Conservation (phyloP, 495 filamentous ascomycete species). For the Aspergillus indologenus region DNA sequence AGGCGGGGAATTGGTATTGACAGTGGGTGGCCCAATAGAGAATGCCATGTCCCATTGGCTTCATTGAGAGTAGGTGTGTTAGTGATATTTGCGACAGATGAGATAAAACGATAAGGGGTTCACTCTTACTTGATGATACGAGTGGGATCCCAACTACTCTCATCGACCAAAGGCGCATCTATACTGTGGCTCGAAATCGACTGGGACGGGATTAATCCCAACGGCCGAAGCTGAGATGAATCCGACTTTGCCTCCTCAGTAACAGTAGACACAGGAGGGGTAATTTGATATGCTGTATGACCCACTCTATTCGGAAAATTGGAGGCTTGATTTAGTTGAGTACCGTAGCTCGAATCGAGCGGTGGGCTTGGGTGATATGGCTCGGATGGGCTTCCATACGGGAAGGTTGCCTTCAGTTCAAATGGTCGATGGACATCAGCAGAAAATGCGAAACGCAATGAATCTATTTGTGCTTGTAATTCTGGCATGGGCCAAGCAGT, state of each 20-base stretch:
- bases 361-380: constrained; percentile 61
- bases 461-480: constrained; percentile 86
- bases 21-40: constrained; percentile 56
- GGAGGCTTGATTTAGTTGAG: constrained; percentile 33
- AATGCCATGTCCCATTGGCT: constrained; percentile 94
- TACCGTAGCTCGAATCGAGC: constrained; percentile 44
- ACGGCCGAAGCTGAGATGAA: constrained; percentile 72
- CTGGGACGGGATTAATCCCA: constrained; percentile 66
- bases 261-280: constrained; percentile 76
- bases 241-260: constrained; percentile 76
- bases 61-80: constrained; percentile 17
- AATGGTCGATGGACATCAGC: constrained; percentile 83
- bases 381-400: constrained; percentile 77
- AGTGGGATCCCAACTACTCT: constrained; percentile 83
- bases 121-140: constrained; percentile 84
- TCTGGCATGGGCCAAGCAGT: constrained; percentile 87
- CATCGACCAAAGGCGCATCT: constrained; percentile 61
- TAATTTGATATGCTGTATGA: constrained; percentile 73
- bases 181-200: constrained; percentile 45
- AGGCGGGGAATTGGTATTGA: constrained; percentile 50
- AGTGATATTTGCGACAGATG: constrained; percentile 17
- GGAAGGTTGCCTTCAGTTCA: constrained; percentile 82
- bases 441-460: constrained; percentile 88
- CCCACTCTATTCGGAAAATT: constrained; percentile 61
- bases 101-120: neutral